Percentiles rank a stretch among this genome's conserved stretches.
These are phyloP conservation scores for Eutypella sp. DNA, from an alignment of 2,329 filamentous ascomycete genomes.

Conservation along the genomic window DNA sequence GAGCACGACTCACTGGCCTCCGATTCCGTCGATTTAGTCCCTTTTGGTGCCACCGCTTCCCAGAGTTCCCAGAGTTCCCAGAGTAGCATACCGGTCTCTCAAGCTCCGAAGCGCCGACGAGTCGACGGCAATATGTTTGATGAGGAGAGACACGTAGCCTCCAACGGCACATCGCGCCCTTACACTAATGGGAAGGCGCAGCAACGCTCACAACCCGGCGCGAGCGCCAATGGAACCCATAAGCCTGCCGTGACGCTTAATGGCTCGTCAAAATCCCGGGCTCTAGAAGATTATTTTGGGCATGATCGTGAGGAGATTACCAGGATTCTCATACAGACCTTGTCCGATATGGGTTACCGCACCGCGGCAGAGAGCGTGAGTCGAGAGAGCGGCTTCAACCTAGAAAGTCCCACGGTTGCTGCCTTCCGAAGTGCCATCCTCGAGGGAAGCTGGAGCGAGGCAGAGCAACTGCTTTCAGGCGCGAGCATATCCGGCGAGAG, in stretches of 20 bases:
- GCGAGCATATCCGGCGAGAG: constrained; percentile 32
- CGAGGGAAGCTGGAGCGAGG: constrained; percentile 74
- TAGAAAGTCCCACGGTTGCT: constrained; percentile 84
- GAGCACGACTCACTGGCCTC: constrained; percentile 24
- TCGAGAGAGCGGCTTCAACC: constrained; percentile 76
- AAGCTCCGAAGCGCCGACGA: constrained; percentile 55
- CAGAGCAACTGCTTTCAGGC: constrained; percentile 74
- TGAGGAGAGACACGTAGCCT: constrained; percentile 41
- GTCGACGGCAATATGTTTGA: constrained; percentile 58
- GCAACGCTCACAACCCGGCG: constrained; percentile 36
- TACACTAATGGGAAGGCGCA: constrained; percentile 53
- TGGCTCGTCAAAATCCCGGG: constrained; percentile 41
- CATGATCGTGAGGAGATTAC: constrained; percentile 93
- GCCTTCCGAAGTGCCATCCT: constrained; percentile 78
- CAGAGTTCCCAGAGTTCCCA: too few relatives aligned
- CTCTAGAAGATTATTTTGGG: constrained; percentile 58
- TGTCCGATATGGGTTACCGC: constrained; percentile 83
- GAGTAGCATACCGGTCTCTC: constrained; percentile 18
- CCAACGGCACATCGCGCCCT: constrained; percentile 50
- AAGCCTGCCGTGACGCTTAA: constrained; percentile 47
- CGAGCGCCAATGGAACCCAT: constrained; percentile 42
- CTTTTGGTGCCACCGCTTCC: constrained; percentile 19
- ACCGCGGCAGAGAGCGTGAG: constrained; percentile 69
- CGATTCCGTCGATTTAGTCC: constrained; percentile 14
- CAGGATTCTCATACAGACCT: constrained; percentile 82